Evolutionary conservation across 768 basidiomycete species (phyloP).

Genomic region (Suillus alpinus): DNA sequence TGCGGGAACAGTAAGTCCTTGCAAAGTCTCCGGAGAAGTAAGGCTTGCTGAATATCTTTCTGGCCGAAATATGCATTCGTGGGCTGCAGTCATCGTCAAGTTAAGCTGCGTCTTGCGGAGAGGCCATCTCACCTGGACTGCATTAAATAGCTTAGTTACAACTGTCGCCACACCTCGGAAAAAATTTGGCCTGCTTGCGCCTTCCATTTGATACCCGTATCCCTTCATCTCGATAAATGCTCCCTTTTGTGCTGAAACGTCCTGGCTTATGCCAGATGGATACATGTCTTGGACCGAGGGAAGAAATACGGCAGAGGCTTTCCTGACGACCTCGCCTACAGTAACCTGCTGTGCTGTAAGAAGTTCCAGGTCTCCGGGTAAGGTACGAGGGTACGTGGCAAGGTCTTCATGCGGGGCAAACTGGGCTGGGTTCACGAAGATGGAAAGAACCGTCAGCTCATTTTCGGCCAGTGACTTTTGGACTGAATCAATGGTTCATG

Average conservation of each 20-base stretch:
- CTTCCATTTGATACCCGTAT: slow-evolving; percentile 92
- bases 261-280: slow-evolving; percentile 84
- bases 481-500: slow-evolving; percentile 46
- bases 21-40: slow-evolving; percentile 76
- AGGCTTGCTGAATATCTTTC: slow-evolving; percentile 96
- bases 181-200: slow-evolving; percentile 80
- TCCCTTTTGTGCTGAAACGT: slow-evolving; percentile 71
- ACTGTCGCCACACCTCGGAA: slow-evolving; percentile 95
- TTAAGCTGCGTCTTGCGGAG: background rate
- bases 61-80: slow-evolving; percentile 94
- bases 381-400: slow-evolving; percentile 83
- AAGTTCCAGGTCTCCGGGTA: slow-evolving; percentile 68
- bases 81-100: slow-evolving; percentile 50
- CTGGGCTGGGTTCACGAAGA: slow-evolving; percentile 98
- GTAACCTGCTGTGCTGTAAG: slow-evolving; percentile 41
- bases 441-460: slow-evolving; percentile 86
- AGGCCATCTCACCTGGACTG: slow-evolving; percentile 64
- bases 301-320: slow-evolving; percentile 70
- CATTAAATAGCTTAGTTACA: slow-evolving; percentile 93
- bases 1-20: slow-evolving; percentile 79
- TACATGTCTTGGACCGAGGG: slow-evolving; percentile 86
- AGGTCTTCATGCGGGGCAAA: slow-evolving; percentile 97
- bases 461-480: slow-evolving; percentile 71
- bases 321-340: slow-evolving; percentile 34
- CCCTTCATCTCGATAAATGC: slow-evolving; percentile 93